These are phyloP conservation scores for Crithidia thermophila DNA, from an alignment of 208 protist genomes.

Conservation along the genomic window DNA sequence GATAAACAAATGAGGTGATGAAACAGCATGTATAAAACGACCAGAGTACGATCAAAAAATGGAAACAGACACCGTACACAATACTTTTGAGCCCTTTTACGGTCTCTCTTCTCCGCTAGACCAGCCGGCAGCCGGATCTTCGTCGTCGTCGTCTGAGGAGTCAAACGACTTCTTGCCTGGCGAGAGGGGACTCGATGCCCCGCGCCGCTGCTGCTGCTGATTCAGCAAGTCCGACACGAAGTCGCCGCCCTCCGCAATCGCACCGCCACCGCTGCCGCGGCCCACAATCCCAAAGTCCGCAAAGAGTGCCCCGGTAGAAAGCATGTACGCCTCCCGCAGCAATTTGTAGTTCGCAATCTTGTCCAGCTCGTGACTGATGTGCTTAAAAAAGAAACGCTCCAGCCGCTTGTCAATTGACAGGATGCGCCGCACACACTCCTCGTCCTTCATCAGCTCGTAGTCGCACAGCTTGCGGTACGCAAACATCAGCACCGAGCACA, in stretches of 20 bases:
- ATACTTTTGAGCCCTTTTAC: neutral
- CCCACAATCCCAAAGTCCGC: constrained; percentile 18
- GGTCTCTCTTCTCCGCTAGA: neutral
- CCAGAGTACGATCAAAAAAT: neutral
- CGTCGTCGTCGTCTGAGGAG: constrained; percentile 31
- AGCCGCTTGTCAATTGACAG: constrained; percentile 76
- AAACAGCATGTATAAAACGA: too few species aligned
- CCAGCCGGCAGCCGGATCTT: constrained; percentile 7
- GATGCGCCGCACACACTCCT: constrained; percentile 45
- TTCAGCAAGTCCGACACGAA: constrained; percentile 22
- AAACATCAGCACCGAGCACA: constrained; percentile 60
- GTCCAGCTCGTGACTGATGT: constrained; percentile 54
- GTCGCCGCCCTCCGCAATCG: constrained; percentile 15
- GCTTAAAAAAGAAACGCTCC: constrained; percentile 48
- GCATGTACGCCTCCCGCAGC: constrained; percentile 52
- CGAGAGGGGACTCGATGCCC: neutral
- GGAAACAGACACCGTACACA: neutral
- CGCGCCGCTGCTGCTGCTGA: constrained; percentile 24
- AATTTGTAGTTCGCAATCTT: constrained; percentile 50
- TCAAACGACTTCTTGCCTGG: constrained; percentile 18
- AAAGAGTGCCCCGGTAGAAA: constrained; percentile 64
- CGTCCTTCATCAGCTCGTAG: constrained; percentile 52
- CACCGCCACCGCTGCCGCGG: constrained; percentile 7
- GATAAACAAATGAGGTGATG: too few species aligned
- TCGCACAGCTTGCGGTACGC: constrained; percentile 72